These are phyloP conservation scores for Heritiera fomes DNA, from an alignment of 345 rosid species.

Conservation along the genomic window DNA sequence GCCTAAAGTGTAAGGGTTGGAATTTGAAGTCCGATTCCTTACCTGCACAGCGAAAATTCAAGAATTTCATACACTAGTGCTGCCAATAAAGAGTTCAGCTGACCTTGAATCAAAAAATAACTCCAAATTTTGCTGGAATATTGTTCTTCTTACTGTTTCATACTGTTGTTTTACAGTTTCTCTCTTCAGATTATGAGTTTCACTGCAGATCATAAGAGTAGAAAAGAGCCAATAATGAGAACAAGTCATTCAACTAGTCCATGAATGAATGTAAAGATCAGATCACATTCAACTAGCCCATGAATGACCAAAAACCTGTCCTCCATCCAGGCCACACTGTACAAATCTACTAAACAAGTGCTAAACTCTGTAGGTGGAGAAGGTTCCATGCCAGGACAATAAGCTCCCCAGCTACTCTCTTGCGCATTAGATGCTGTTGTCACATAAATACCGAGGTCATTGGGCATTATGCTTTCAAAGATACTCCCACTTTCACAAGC, in stretches of 20 bases:
- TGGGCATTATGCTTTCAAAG: constrained; percentile 87
- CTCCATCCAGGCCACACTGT: constrained; percentile 96
- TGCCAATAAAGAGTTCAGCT: neutral
- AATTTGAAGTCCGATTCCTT: constrained; percentile 74
- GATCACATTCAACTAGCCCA: neutral
- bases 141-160: constrained; percentile 37
- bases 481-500: constrained; percentile 97
- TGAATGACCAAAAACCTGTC: constrained; percentile 54
- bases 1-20: constrained; percentile 32
- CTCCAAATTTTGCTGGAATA: neutral
- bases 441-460: constrained; percentile 70
- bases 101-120: constrained; percentile 9
- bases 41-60: constrained; percentile 46
- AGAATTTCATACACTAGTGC: neutral
- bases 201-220: constrained; percentile 43
- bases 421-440: constrained; percentile 92
- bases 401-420: constrained; percentile 88
- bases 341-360: constrained; percentile 92
- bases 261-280: neutral
- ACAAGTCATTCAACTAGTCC: neutral
- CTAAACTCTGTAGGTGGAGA: constrained; percentile 75
- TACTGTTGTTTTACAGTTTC: constrained; percentile 79
- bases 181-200: constrained; percentile 76
- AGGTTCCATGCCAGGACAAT: constrained; percentile 89
- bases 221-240: constrained; percentile 3